Conservation (phyloP, 129 eudicot species). For the Flaveria robusta region DNA sequence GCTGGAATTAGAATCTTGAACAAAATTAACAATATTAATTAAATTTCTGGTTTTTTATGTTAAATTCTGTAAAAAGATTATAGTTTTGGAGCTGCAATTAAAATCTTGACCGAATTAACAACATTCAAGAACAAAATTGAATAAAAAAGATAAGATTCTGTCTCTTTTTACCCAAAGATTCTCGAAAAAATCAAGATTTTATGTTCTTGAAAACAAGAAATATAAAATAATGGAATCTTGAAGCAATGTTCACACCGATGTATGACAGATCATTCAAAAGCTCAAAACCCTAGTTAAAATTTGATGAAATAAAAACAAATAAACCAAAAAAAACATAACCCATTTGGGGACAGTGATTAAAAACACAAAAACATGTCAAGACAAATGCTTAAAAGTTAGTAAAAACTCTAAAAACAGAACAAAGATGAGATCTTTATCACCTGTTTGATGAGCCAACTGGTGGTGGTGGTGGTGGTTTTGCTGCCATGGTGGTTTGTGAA, state of each 20-base stretch:
- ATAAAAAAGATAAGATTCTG: conserved; percentile 31
- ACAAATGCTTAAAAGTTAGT: conserved; percentile 32
- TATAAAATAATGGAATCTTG: conserved; percentile 25
- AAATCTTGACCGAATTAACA: conserved; percentile 3
- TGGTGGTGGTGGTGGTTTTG: conserved; percentile 43
- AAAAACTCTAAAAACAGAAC: conserved; percentile 1
- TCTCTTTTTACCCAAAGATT: conserved; percentile 30
- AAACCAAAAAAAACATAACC: conserved; percentile 23
- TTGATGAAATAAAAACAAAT: conserved; percentile 3
- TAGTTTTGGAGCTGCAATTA: not conserved
- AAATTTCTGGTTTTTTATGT: not conserved
- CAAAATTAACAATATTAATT: not conserved
- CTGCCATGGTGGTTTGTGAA: conserved; percentile 51
- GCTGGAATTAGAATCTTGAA: too few species aligned
- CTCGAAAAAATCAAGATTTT: conserved; percentile 36
- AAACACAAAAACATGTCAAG: conserved; percentile 34
- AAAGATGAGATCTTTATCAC: conserved; percentile 28
- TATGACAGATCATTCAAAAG: conserved; percentile 31
- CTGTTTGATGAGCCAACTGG: conserved; percentile 31
- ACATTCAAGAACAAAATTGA: conserved; percentile 10
- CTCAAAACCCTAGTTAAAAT: conserved; percentile 24
- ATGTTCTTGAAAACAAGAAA: conserved; percentile 36
- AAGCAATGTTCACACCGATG: conserved; percentile 33
- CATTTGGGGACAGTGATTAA: conserved; percentile 21
- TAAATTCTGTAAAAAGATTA: too few species aligned